These are phyloP conservation scores for Penicillium coprophilum DNA, from an alignment of 495 filamentous ascomycete genomes.

Conservation along the genomic window DNA sequence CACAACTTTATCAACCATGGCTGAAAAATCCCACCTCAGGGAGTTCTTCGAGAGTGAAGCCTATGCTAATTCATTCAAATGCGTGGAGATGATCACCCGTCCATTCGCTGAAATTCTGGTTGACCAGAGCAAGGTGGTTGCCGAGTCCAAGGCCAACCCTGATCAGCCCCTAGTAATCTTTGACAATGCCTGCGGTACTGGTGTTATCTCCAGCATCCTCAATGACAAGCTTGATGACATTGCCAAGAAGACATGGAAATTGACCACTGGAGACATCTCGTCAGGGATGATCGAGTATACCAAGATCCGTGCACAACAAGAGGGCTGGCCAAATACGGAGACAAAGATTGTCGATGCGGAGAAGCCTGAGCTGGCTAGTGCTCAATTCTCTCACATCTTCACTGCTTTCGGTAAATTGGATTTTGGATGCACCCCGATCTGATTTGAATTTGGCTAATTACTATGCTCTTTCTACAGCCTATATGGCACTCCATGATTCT, in stretches of 20 bases:
- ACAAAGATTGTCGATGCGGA: conserved; percentile 37
- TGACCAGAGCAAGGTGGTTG: conserved; percentile 27
- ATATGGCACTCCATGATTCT: conserved; percentile 27
- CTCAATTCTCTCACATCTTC: conserved; percentile 35
- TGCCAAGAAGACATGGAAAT: conserved; percentile 23
- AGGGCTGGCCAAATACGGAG: conserved; percentile 36
- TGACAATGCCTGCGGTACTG: conserved; percentile 47
- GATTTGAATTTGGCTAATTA: background rate
- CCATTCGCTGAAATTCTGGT: conserved; percentile 33
- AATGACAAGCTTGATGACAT: conserved; percentile 23
- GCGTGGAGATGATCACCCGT: conserved; percentile 35
- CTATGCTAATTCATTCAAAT: conserved; percentile 34
- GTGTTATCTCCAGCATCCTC: conserved; percentile 35
- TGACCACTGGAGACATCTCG: conserved; percentile 43
- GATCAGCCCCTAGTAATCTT: conserved; percentile 31
- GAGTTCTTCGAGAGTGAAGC: conserved; percentile 29
- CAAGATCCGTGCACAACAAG: conserved; percentile 23
- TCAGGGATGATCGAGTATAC: conserved; percentile 34
- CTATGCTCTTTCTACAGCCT: conserved; percentile 18
- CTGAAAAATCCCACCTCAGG: conserved; percentile 11
- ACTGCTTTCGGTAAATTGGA: conserved; percentile 36
- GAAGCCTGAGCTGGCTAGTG: conserved; percentile 28
- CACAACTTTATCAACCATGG: conserved; percentile 8
- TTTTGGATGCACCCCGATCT: background rate
- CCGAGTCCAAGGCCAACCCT: conserved; percentile 19